phyloP scores from a whole-genome alignment of 495 filamentous ascomycete genomes.

The Cercophora samala region DNA sequence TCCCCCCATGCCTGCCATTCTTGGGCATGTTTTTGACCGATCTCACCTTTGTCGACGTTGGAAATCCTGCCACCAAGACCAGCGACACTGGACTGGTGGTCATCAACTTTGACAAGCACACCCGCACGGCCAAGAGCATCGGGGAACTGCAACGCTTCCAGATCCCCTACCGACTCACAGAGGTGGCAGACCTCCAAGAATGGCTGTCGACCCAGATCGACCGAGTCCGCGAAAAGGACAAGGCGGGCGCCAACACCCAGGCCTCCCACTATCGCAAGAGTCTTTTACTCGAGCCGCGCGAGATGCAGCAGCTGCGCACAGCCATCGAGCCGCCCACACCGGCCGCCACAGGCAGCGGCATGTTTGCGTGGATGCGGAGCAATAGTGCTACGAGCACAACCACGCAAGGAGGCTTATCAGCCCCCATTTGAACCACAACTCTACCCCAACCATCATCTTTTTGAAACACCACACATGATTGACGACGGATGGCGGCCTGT shows the following conservation, averaged over 20 bases:
- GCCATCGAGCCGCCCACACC: conserved; percentile 43
- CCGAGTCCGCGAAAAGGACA: conserved; percentile 73
- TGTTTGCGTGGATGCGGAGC: conserved; percentile 37
- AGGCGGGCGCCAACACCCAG: conserved; percentile 64
- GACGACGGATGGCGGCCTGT: not conserved
- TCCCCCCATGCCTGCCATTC: conserved; percentile 92
- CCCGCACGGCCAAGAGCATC: conserved; percentile 90
- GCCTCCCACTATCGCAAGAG: conserved; percentile 82
- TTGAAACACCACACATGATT: not conserved
- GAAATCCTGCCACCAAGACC: conserved; percentile 73
- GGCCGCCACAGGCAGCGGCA: conserved; percentile 16
- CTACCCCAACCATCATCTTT: not conserved
- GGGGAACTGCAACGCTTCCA: conserved; percentile 96
- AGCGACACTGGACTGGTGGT: conserved; percentile 58
- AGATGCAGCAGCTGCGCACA: conserved; percentile 50
- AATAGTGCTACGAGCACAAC: conserved; percentile 17
- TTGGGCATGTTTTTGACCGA: conserved; percentile 95
- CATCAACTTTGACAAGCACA: conserved; percentile 98
- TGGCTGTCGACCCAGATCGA: conserved; percentile 87
- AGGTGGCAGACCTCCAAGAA: conserved; percentile 86
- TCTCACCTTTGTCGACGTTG: conserved; percentile 83
- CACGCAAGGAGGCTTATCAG: conserved; percentile 14
- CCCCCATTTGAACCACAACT: conserved; percentile 19
- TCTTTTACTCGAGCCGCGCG: conserved; percentile 80
- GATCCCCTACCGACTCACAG: conserved; percentile 81